phyloP scores from a whole-genome alignment of 73 alveolate genomes.

The Stentor coeruleus region DNA sequence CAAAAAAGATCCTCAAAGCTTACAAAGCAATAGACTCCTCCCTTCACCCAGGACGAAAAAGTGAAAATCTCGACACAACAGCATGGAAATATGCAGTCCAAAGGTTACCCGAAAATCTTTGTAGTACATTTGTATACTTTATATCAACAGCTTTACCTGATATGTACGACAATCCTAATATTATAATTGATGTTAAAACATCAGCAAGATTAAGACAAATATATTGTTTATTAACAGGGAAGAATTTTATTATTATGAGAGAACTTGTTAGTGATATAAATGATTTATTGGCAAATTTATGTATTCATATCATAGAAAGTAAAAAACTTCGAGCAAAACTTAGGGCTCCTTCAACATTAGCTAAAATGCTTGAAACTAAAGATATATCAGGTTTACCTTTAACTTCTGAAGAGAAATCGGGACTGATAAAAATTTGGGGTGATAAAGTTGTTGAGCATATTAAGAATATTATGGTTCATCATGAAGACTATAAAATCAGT shows the following conservation, averaged over 20 bases:
- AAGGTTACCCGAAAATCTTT: conserved; percentile 10
- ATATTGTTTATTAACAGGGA: not conserved
- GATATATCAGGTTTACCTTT: not conserved
- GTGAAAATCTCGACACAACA: not conserved
- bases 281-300: conserved; percentile 4
- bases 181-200: not conserved
- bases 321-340: not conserved
- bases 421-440: conserved; percentile 4
- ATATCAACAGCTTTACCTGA: not conserved
- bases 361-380: not conserved
- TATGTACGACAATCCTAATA: not conserved
- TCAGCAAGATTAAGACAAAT: not conserved
- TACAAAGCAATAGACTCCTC: not conserved
- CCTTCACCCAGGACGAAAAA: not conserved
- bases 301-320: not conserved
- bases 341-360: not conserved
- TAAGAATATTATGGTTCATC: not conserved
- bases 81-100: conserved; percentile 22
- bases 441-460: not conserved
- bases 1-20: not conserved
- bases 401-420: not conserved
- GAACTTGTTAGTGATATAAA: not conserved
- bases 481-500: conserved; percentile 13
- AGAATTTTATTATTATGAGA: not conserved
- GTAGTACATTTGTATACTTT: not conserved